Evolutionary conservation across 176 grass and related monocot species (phyloP).

Genomic region (Aechmea fasciata): DNA sequence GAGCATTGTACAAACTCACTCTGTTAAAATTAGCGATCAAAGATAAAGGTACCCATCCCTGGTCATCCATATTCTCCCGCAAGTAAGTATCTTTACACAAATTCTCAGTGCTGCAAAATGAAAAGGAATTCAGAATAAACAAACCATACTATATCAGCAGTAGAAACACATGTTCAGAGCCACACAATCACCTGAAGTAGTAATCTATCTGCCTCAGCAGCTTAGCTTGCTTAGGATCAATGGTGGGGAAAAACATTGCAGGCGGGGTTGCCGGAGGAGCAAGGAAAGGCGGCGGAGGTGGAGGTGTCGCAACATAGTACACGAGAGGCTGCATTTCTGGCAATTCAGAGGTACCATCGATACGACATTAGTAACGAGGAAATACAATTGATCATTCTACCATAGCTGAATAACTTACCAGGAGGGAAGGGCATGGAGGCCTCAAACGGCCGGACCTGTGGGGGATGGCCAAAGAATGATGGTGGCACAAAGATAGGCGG

Average conservation of each 20-base stretch:
- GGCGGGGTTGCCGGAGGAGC: conserved; percentile 36
- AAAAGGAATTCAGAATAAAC: not conserved
- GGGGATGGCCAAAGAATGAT: conserved; percentile 33
- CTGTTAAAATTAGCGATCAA: conserved; percentile 65
- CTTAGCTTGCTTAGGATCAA: conserved; percentile 30
- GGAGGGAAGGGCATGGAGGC: conserved; percentile 43
- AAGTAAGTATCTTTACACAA: conserved; percentile 79
- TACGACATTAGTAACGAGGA: conserved; percentile 16
- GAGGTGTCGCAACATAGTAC: conserved; percentile 33
- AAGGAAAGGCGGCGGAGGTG: conserved; percentile 41
- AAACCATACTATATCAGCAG: conserved; percentile 2
- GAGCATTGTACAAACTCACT: conserved; percentile 30
- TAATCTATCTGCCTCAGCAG: conserved; percentile 74
- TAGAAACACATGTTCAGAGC: not conserved
- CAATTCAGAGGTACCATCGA: conserved; percentile 14
- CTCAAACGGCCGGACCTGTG: conserved; percentile 37
- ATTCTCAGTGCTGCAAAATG: conserved; percentile 59
- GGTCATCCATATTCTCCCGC: conserved; percentile 71
- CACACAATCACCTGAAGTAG: conserved; percentile 68
- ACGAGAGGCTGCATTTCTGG: conserved; percentile 46
- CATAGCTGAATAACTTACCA: conserved; percentile 38
- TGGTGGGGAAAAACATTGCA: conserved; percentile 27
- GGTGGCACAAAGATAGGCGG: conserved; percentile 25
- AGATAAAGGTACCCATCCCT: conserved; percentile 82
- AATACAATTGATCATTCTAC: conserved; percentile 18